Conservation (phyloP, 768 basidiomycete genomes). For the Macrocybe gigantea region DNA sequence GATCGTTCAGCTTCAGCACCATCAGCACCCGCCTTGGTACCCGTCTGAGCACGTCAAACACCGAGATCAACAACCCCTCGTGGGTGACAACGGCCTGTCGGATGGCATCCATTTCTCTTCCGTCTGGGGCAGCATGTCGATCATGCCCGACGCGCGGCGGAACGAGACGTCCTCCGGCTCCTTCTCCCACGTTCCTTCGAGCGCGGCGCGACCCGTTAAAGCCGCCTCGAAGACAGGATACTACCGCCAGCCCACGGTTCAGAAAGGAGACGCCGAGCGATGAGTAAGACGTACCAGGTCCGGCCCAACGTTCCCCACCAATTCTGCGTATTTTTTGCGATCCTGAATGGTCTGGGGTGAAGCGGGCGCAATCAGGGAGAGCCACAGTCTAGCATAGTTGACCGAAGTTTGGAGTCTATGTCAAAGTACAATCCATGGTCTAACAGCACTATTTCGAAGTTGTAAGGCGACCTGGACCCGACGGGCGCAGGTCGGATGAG, state of each 20-base stretch:
- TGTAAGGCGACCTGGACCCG: slow-evolving; percentile 72
- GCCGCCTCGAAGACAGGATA: slow-evolving; percentile 95
- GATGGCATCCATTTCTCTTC: slow-evolving; percentile 73
- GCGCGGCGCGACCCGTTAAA: slow-evolving; percentile 78
- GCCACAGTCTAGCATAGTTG: slow-evolving; percentile 86
- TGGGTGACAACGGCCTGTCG: slow-evolving; percentile 74
- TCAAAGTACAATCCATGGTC: slow-evolving; percentile 97
- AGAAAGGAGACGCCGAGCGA: slow-evolving; percentile 1
- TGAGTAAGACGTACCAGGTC: slow-evolving; percentile 59
- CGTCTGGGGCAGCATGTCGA: slow-evolving; percentile 68
- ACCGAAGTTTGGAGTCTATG: slow-evolving; percentile 74
- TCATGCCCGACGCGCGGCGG: slow-evolving; percentile 66
- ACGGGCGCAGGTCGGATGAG: slow-evolving; percentile 73
- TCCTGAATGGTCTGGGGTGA: slow-evolving; percentile 59
- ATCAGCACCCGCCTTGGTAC: slow-evolving; percentile 82
- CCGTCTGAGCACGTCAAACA: slow-evolving; percentile 82
- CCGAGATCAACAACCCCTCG: slow-evolving; percentile 78
- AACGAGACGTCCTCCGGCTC: slow-evolving; percentile 33
- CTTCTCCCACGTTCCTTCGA: slow-evolving; percentile 58
- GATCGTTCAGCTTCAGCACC: slow-evolving; percentile 82
- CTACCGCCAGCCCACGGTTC: slow-evolving; percentile 29
- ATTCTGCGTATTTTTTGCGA: slow-evolving; percentile 79
- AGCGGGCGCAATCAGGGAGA: slow-evolving; percentile 75
- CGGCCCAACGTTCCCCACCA: slow-evolving; percentile 87
- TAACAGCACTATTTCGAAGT: slow-evolving; percentile 92